Conservation (phyloP, 305 asterid species). For the Stenogyne calaminthoides region DNA sequence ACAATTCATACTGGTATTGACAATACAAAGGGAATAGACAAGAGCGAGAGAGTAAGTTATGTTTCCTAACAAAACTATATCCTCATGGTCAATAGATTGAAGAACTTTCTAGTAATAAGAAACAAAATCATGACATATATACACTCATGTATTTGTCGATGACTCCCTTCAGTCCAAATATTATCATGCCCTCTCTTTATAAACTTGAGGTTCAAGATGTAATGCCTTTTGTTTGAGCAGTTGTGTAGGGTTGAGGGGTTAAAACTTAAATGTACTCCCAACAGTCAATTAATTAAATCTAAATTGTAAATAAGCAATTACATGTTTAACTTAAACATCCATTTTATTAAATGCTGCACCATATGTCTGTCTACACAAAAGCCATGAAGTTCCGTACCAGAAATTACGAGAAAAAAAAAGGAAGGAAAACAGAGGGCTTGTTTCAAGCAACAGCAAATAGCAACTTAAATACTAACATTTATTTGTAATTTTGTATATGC, state of each 20-base stretch:
- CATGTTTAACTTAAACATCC: not conserved
- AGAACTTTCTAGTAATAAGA: not conserved
- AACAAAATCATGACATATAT: not conserved
- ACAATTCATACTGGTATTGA: not conserved
- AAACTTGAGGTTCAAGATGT: no score
- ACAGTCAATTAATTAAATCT: not conserved
- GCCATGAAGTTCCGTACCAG: not conserved
- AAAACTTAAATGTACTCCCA: not conserved
- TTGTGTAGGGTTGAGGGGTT: no score
- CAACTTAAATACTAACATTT: not conserved
- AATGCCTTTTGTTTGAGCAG: no score
- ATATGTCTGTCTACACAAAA: not conserved
- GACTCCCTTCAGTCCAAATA: not conserved
- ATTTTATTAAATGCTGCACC: not conserved
- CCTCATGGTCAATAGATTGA: not conserved
- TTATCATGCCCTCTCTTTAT: not conserved
- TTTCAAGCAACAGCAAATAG: not conserved
- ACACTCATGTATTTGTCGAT: not conserved
- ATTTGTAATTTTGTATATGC: not conserved
- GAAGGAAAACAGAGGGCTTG: not conserved
- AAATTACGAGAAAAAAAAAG: not conserved
- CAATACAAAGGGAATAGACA: not conserved
- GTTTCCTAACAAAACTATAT: not conserved
- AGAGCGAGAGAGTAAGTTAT: not conserved
- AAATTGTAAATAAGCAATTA: not conserved